Base-by-base conservation (phyloP, 1,284 basidiomycete genomes). In the Heliocybe sulcata region DNA sequence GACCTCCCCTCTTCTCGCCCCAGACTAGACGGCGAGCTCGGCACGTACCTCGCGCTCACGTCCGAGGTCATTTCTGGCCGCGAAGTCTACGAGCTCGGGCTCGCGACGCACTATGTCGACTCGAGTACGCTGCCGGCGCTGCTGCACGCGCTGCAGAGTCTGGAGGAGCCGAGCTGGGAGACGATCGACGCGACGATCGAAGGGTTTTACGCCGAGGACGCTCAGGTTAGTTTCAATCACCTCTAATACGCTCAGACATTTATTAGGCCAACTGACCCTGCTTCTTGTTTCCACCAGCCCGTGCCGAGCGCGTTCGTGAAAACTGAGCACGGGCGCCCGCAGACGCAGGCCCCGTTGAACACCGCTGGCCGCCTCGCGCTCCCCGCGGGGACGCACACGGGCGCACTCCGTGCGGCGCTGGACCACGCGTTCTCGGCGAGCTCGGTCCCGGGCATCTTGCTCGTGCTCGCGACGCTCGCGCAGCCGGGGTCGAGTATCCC, bases 1-100 rank as follows among this genome's bases (percentile, higher is more conserved):
- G 12, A 31, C 29, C 29, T 12, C 29, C 29, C 29, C 29, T 12
- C 29, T 12, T 6, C 16, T 16, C n/a, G 8, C 38, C 16, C 12
- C 26, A 82, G 88, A 61, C 73, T 99, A 55, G 97, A 99, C 67
- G 97, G 97, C 14, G 79, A 91, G 61, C 69, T 98, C 54, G 97
- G 97, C 42, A 90, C 92, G 19, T 99, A 97, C 76, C 82, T 99
- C 55, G 92, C 87, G n/a, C 72, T 99, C 63, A 98, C 96, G 3
- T 87, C 90, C 12, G 81, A 85, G 57, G 77, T 75, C 3, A 60
- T 97, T 54, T 76, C 67, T 56, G 94, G 94, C 20, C 79, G 91
- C 60, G 88, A 85, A 25, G 89, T 88, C 50, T 95, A 91, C 65
- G 90, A 94, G 62, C 82, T 88, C 61, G 94, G 94, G 35, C 79